A percentile compares a stretch with the other conserved stretches of the same genome.
phyloP scores from a whole-genome alignment of 1,284 basidiomycete genomes.

The Naganishia sp. region DNA sequence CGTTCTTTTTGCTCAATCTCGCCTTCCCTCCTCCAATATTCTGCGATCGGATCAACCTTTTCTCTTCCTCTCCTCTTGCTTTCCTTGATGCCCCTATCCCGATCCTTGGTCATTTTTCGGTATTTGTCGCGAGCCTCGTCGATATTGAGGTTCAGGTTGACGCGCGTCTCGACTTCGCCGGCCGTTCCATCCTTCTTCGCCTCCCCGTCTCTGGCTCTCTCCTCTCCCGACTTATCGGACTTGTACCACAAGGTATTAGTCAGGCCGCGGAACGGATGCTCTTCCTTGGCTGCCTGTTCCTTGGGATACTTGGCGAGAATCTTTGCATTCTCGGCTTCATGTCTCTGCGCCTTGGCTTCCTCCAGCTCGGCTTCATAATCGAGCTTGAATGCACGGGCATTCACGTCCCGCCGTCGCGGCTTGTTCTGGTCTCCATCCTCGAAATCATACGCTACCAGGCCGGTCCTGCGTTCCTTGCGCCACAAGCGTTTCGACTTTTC shows the following conservation, averaged over 20 bases:
- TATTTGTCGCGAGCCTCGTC: slow-evolving; percentile 8
- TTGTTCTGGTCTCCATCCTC: slow-evolving; percentile 1
- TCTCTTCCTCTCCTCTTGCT: not conserved
- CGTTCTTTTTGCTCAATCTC: slow-evolving; percentile 5
- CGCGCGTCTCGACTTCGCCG: slow-evolving; percentile 4
- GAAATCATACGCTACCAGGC: not conserved
- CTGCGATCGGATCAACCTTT: slow-evolving; percentile 6
- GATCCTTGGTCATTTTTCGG: not conserved
- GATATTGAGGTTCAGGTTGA: slow-evolving; percentile 3
- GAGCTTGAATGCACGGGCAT: slow-evolving; percentile 27
- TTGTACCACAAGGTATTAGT: slow-evolving; percentile 10
- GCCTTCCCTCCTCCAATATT: slow-evolving; percentile 4
- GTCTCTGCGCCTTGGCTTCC: slow-evolving; percentile 37
- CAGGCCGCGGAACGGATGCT: slow-evolving; percentile 23
- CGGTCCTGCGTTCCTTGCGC: not conserved
- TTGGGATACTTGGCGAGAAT: slow-evolving; percentile 25
- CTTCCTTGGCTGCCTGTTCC: slow-evolving; percentile 10
- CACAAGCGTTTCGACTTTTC: slow-evolving; percentile 2
- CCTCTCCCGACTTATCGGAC: slow-evolving; percentile 4
- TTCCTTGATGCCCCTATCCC: slow-evolving; percentile 6
- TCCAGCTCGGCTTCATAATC: slow-evolving; percentile 43
- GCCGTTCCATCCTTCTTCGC: too few relatives aligned
- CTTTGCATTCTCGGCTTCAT: slow-evolving; percentile 23
- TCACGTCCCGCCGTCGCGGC: slow-evolving; percentile 2
- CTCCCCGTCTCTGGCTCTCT: too few relatives aligned